phyloP scores from a whole-genome alignment of 2,329 filamentous ascomycete genomes.

The Thermothelomyces thermophilus region DNA sequence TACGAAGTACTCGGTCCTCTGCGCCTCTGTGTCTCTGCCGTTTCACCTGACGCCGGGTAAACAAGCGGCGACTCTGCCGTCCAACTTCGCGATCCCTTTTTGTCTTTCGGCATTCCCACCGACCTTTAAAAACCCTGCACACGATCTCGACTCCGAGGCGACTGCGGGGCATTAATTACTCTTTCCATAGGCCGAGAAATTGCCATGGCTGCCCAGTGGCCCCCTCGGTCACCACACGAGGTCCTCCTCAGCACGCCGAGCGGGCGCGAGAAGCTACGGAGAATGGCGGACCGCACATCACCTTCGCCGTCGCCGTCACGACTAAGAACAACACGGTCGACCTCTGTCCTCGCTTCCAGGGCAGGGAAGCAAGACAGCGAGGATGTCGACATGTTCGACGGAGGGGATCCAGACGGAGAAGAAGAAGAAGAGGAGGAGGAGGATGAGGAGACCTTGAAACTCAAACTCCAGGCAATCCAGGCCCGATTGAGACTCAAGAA shows the following conservation, averaged over 20 bases:
- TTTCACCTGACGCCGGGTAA: constrained; percentile 12
- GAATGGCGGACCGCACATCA: constrained; percentile 58
- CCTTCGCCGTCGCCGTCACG: constrained; percentile 63
- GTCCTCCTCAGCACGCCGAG: constrained; percentile 63
- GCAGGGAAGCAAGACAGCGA: constrained; percentile 15
- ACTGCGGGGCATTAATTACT: neutral
- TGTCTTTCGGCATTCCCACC: no score
- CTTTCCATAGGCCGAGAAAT: neutral
- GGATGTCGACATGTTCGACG: constrained; percentile 29
- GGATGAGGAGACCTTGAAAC: constrained; percentile 81
- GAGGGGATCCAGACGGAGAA: constrained; percentile 47
- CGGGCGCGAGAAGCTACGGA: constrained; percentile 68
- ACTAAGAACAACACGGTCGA: constrained; percentile 38
- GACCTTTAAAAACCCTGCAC: no score
- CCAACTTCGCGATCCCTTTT: neutral
- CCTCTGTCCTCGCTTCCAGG: constrained; percentile 22
- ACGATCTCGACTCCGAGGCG: neutral
- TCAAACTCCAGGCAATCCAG: constrained; percentile 84
- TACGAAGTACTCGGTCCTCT: neutral
- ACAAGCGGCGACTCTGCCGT: constrained; percentile 3
- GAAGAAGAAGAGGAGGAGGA: constrained; percentile 86
- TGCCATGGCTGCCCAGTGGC: constrained; percentile 51
- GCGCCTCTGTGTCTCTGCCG: constrained; percentile 5
- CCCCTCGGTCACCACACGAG: constrained; percentile 60
- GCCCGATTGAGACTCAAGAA: constrained; percentile 82